Base-by-base conservation (phyloP, 2,329 filamentous ascomycete species). In the Herpotrichia juniperi region DNA sequence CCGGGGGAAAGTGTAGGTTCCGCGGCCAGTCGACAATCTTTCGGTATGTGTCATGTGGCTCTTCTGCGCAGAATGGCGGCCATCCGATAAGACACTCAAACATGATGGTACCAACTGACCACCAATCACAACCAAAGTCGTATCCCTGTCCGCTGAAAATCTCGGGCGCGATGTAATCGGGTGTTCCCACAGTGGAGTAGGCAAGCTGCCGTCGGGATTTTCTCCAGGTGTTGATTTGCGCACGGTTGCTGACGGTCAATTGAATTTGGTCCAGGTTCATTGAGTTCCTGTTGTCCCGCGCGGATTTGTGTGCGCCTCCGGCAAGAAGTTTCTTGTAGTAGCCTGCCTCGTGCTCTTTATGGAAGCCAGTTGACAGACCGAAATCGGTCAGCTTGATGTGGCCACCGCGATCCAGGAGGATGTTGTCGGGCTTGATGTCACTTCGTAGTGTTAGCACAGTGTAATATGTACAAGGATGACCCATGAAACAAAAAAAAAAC, bases 21-120 rank as follows among this genome's bases (percentile, higher is more conserved):
- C 96, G 89, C 50, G 91, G 87, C 94, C 94, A 99, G 78, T 97
- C 96, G 66, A 99, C 92, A 74, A 99, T 99, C 83, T 99, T 99
- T 62, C 93, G 89, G 78, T 99, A 99, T 1, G 94, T 97, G 74
- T 97, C 94, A 71, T 96, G 93, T 54, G 92, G 90, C 72, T 97
- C 93, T 74, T 99, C 94, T 17, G 94, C 93, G 74, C 94, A 99
- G 84, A 99, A 99, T 25, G 94, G 94, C 49, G 94, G 94, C 94
- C 94, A 99, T 66, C 94, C 94, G 56, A 99, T 92, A 62, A 99
- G 82, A 75, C 94, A 99, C 77, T 99, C 94, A 68, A 97, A 99
- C 94, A 99, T 97, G 78, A 99, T 99, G 39, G 94, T 97, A 47
- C 94, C 94, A 44, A 99, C 84, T 19, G 91, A 96, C 94, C 94